Conservation (phyloP, 1,139 yeast genomes). For the Yamadazyma triangularis region DNA sequence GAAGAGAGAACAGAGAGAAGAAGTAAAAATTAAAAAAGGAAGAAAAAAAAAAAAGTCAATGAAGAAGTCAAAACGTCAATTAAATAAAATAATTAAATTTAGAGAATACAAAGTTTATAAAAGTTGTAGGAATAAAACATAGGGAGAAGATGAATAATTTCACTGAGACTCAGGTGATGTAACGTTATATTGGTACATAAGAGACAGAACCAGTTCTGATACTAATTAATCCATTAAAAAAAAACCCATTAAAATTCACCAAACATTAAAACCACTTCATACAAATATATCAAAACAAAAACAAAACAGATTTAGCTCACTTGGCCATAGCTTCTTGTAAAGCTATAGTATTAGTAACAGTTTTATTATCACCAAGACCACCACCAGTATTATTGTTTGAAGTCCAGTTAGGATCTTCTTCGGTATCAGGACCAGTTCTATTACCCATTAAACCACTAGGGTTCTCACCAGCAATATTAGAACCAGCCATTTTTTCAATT, state of each 20-base stretch:
- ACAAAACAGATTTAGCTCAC: not conserved
- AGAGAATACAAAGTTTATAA: too few relatives aligned
- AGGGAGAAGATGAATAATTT: too few relatives aligned
- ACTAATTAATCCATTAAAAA: too few relatives aligned
- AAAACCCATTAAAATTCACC: not conserved
- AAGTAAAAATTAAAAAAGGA: too few relatives aligned
- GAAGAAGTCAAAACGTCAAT: too few relatives aligned
- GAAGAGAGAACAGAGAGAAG: too few relatives aligned
- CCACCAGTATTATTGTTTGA: constrained; percentile 4
- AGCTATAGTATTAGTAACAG: constrained; percentile 22
- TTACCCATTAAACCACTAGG: constrained; percentile 1
- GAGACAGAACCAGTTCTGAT: too few relatives aligned
- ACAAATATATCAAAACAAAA: not conserved
- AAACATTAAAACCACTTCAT: not conserved
- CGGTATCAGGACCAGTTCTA: constrained; percentile 5
- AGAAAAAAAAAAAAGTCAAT: too few relatives aligned
- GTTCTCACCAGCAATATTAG: constrained; percentile 11
- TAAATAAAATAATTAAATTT: too few relatives aligned
- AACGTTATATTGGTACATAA: too few relatives aligned
- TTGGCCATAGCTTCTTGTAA: constrained; percentile 25
- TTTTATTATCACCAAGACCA: constrained; percentile 9
- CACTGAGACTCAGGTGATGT: too few relatives aligned
- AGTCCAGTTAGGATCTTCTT: constrained; percentile 16
- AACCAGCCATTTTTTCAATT: constrained; percentile 32
- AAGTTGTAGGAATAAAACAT: too few relatives aligned